Conservation (phyloP, 352 stramenopile species). For the Phytopythium litorale region DNA sequence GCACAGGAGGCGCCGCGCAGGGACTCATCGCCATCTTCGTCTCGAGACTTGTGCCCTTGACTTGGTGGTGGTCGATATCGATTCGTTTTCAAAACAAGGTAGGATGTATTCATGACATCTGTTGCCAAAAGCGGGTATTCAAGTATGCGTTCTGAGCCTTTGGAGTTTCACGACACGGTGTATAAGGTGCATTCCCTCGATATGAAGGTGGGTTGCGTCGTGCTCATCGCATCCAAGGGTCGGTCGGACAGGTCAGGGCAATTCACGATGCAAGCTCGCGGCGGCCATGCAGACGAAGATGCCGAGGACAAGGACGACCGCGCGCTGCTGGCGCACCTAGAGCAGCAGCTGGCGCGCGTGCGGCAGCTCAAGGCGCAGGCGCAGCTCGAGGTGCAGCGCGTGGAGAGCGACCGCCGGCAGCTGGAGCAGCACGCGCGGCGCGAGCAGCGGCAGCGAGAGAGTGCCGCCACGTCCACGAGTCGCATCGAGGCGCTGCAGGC, state of each 20-base stretch:
- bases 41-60: background rate
- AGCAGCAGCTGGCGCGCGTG: conserved; percentile 43
- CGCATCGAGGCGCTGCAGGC: conserved; percentile 64
- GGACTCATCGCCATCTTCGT: background rate
- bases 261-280: background rate
- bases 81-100: no score
- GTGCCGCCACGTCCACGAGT: conserved; percentile 29
- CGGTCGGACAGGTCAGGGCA: background rate
- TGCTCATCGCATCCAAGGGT: background rate
- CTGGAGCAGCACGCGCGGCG: conserved; percentile 38
- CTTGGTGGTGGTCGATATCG: background rate
- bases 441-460: conserved; percentile 23
- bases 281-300: conserved; percentile 1
- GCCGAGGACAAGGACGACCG: conserved; percentile 21
- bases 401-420: conserved; percentile 38
- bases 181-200: no score
- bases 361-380: conserved; percentile 38
- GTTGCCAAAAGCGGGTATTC: no score
- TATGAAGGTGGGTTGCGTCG: no score
- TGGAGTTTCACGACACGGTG: no score
- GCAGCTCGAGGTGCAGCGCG: conserved; percentile 27
- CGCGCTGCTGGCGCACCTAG: conserved; percentile 32
- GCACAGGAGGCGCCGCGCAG: background rate
- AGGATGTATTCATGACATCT: no score
- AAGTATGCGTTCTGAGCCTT: no score